phyloP scores from a whole-genome alignment of 2,329 filamentous ascomycete species.

The Sclerotinia borealis region DNA sequence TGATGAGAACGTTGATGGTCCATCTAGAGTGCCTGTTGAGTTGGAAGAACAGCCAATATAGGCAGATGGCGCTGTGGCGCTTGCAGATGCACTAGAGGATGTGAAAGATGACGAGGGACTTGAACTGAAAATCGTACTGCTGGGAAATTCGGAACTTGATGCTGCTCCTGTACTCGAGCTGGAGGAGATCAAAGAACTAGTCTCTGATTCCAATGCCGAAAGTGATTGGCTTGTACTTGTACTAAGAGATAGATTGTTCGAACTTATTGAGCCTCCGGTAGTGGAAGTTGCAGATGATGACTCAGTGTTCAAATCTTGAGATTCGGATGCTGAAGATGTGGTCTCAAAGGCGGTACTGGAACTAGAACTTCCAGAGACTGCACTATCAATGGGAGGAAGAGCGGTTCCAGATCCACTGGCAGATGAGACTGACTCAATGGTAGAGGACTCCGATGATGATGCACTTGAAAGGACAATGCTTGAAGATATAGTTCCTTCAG shows the following conservation, averaged over 20 bases:
- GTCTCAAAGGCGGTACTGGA: background rate
- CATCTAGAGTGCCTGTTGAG: conserved; percentile 1
- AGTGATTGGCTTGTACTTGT: background rate
- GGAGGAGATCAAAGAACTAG: background rate
- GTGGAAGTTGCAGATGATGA: background rate
- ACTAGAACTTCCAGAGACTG: background rate
- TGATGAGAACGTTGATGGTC: background rate
- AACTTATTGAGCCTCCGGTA: background rate
- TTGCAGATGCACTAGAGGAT: background rate
- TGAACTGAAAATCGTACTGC: background rate
- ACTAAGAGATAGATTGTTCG: background rate
- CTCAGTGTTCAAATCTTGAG: background rate
- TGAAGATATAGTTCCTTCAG: background rate
- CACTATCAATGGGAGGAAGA: background rate
- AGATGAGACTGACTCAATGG: background rate
- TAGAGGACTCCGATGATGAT: background rate
- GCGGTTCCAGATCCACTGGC: background rate
- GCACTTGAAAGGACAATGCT: background rate
- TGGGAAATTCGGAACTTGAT: background rate
- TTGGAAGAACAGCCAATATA: conserved; percentile 9
- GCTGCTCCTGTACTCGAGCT: background rate
- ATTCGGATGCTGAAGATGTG: background rate
- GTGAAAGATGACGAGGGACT: background rate
- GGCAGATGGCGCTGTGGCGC: background rate
- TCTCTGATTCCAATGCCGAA: background rate